Evolutionary conservation across 257 asterid species (phyloP).

Genomic region (Solanum ossicruentum): DNA sequence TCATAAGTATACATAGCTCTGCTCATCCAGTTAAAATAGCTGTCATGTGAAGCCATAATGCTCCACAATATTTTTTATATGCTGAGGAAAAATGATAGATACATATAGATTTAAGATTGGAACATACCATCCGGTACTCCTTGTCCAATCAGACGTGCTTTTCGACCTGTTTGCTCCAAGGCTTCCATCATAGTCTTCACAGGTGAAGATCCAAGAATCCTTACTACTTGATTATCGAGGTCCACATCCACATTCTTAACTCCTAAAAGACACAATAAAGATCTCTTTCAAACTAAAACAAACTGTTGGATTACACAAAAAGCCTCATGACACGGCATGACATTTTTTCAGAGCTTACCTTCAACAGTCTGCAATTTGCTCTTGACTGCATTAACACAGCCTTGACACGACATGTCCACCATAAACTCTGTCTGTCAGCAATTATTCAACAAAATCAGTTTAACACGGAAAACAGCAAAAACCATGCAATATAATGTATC

Average conservation of each 20-base stretch:
- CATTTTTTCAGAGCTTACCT: slow-evolving; percentile 32
- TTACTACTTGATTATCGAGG: slow-evolving; percentile 77
- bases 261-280: slow-evolving; percentile 26
- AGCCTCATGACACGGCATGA: background rate
- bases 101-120: background rate
- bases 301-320: background rate
- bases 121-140: slow-evolving; percentile 72
- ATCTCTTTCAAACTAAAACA: background rate
- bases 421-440: slow-evolving; percentile 72
- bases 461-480: background rate
- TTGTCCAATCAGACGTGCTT: slow-evolving; percentile 87
- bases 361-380: slow-evolving; percentile 60
- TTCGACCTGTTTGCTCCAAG: slow-evolving; percentile 84
- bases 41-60: background rate
- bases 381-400: slow-evolving; percentile 78
- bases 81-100: background rate
- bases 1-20: background rate
- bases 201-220: slow-evolving; percentile 73
- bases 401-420: slow-evolving; percentile 95
- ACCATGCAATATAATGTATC: background rate
- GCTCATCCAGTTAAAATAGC: background rate
- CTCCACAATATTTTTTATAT: background rate
- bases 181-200: slow-evolving; percentile 78
- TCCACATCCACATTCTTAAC: slow-evolving; percentile 81
- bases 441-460: background rate